Conservation (phyloP, 495 filamentous ascomycete species). For the Echria macrotheca region DNA sequence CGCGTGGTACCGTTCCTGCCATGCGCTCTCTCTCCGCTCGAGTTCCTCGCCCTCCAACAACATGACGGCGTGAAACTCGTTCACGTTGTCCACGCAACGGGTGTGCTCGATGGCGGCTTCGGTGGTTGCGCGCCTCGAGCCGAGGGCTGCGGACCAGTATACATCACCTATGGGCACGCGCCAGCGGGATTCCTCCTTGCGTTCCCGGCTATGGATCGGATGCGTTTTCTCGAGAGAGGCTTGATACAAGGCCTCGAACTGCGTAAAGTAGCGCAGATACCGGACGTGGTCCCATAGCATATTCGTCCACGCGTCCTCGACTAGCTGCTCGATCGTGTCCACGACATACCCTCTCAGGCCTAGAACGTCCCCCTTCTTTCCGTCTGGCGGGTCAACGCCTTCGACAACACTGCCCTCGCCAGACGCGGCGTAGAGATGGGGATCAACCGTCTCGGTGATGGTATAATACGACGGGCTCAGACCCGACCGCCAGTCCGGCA, state of each 20-base stretch:
- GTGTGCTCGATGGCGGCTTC: not conserved
- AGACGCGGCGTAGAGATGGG: slow-evolving; percentile 3
- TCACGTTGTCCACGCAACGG: not conserved
- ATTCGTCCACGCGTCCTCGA: not conserved
- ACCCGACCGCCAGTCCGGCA: slow-evolving; percentile 10
- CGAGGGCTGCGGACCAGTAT: not conserved
- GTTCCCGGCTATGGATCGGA: not conserved
- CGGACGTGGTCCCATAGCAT: not conserved
- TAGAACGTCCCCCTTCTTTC: not conserved
- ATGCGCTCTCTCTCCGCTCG: not conserved
- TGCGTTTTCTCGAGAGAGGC: not conserved
- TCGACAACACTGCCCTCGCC: not conserved
- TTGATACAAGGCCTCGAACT: not conserved
- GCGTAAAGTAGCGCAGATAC: not conserved
- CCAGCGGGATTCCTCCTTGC: slow-evolving; percentile 2
- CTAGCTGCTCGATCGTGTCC: not conserved
- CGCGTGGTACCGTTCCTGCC: not conserved
- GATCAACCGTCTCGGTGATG: not conserved
- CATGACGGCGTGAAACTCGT: not conserved
- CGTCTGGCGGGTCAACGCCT: not conserved
- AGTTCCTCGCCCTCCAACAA: not conserved
- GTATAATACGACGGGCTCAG: not conserved
- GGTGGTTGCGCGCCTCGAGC: not conserved
- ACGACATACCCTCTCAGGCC: slow-evolving; percentile 7
- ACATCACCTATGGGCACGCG: slow-evolving; percentile 9